phyloP scores from a whole-genome alignment of 2,329 filamentous ascomycete species.

The Talaromyces sp. region DNA sequence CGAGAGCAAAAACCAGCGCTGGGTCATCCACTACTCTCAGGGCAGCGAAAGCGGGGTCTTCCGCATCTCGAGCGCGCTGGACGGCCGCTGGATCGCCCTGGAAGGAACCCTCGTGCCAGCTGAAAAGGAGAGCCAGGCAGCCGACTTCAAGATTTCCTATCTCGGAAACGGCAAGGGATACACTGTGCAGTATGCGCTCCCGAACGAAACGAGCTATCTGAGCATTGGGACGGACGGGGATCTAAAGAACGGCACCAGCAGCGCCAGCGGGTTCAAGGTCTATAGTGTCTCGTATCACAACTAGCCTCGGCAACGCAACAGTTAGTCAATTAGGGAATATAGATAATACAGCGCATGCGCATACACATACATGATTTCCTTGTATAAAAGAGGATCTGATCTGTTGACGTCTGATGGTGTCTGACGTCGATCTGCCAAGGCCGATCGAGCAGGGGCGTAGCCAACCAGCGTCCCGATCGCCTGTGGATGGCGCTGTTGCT shows the following conservation, averaged over 20 bases:
- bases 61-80: conserved; percentile 38
- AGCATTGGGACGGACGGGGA: conserved; percentile 6
- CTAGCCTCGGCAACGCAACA: not conserved
- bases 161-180: conserved; percentile 33
- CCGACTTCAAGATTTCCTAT: conserved; percentile 29
- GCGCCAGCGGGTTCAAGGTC: conserved; percentile 1
- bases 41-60: conserved; percentile 32
- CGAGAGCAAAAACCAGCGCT: conserved; percentile 42
- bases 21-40: conserved; percentile 44
- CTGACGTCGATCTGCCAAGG: not conserved
- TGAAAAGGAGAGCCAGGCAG: conserved; percentile 15
- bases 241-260: not conserved
- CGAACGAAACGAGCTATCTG: conserved; percentile 15
- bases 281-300: conserved; percentile 12
- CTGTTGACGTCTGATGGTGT: not conserved
- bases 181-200: conserved; percentile 23
- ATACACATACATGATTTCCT: not conserved
- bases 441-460: not conserved
- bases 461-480: not conserved
- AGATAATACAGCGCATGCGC: not conserved
- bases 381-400: not conserved
- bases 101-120: conserved; percentile 18
- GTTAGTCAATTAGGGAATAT: not conserved
- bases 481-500: not conserved
- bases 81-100: conserved; percentile 29